These are phyloP conservation scores for Alloteropsis semialata DNA, from an alignment of 176 grass and related monocot genomes.

Conservation along the genomic window DNA sequence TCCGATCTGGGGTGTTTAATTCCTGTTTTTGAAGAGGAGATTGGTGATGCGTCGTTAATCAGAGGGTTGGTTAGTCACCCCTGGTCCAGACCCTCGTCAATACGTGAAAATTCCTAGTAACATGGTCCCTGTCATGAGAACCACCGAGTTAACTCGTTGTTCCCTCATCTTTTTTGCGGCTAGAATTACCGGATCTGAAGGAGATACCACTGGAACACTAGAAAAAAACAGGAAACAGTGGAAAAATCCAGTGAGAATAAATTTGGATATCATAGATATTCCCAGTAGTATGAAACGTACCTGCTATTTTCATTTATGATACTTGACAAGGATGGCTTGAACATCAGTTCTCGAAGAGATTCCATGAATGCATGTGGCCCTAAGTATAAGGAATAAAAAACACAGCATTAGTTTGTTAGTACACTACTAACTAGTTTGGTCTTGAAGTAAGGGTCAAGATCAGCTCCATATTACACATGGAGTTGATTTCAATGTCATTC, in stretches of 20 bases:
- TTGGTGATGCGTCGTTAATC: too few species aligned
- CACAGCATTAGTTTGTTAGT: neutral
- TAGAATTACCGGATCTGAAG: constrained; percentile 57
- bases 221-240: neutral
- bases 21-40: too few species aligned
- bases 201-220: constrained; percentile 62
- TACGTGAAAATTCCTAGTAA: constrained; percentile 79
- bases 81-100: too few species aligned
- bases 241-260: neutral
- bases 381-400: constrained; percentile 17
- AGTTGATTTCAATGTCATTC: neutral
- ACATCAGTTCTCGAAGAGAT: constrained; percentile 78
- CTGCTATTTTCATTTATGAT: constrained; percentile 68
- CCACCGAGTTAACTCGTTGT: constrained; percentile 60
- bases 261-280: neutral
- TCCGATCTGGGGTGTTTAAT: too few species aligned
- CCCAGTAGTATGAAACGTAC: constrained; percentile 24
- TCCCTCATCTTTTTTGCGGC: constrained; percentile 80
- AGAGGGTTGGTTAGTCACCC: too few species aligned
- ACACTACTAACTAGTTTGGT: neutral
- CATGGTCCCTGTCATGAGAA: constrained; percentile 60
- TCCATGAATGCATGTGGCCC: constrained; percentile 72
- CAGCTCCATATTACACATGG: neutral
- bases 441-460: neutral
- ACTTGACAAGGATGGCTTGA: constrained; percentile 85